Percentiles rank a stretch among this genome's conserved stretches.
Conservation (phyloP, 305 asterid genomes). For the Fraxinus platypoda region DNA sequence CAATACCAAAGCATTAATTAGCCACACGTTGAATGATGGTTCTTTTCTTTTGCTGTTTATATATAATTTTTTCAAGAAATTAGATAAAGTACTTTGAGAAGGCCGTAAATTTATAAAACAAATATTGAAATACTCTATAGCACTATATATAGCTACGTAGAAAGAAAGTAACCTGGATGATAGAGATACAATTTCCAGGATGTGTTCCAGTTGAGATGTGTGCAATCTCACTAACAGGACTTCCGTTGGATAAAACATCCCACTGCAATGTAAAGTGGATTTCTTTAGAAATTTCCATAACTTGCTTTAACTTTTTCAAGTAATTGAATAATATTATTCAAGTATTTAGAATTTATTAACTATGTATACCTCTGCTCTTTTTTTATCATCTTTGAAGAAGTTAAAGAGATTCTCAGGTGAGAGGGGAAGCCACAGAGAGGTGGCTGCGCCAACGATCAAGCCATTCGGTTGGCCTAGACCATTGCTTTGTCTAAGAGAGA, state of each 20-base stretch:
- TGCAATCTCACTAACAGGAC: slow-evolving; percentile 38
- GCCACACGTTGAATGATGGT: not conserved
- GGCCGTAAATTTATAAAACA: not conserved
- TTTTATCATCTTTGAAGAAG: slow-evolving; percentile 54
- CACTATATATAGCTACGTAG: not conserved
- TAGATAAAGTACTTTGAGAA: not conserved
- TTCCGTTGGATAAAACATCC: slow-evolving; percentile 53
- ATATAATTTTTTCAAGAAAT: not conserved
- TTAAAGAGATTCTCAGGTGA: slow-evolving; percentile 40
- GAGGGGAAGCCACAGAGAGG: slow-evolving; percentile 65
- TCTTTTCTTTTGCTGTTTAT: not conserved
- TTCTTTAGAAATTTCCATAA: not conserved
- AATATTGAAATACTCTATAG: not conserved
- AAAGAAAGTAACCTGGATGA: slow-evolving; percentile 51
- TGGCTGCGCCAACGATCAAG: slow-evolving; percentile 44
- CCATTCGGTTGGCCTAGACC: slow-evolving; percentile 44
- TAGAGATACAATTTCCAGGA: slow-evolving; percentile 49
- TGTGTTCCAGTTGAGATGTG: slow-evolving; percentile 48
- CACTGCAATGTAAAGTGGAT: slow-evolving; percentile 43
- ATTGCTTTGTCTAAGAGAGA: slow-evolving; percentile 38
- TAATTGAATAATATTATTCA: not conserved
- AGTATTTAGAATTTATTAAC: not conserved
- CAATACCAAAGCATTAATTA: not conserved
- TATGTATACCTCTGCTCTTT: slow-evolving; percentile 47
- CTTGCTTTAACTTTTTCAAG: not conserved